Base-by-base conservation (phyloP, 768 basidiomycete species). In the Russula compacta region DNA sequence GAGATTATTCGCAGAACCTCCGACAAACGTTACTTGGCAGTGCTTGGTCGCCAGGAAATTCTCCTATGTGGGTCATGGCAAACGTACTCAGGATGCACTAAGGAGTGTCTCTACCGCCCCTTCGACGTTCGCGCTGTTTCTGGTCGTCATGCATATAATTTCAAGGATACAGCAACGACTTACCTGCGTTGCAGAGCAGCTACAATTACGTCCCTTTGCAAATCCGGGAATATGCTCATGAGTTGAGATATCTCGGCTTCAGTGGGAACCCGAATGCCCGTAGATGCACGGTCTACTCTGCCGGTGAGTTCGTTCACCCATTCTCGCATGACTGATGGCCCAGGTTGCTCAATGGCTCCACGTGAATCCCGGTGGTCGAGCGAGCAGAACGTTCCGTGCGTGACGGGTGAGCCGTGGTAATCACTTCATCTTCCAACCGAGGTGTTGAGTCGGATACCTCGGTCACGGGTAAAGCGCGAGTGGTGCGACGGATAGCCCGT, bases 231-330 rank as follows among this genome's bases (percentile, higher is more conserved):
- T 87, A 97, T 93, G 52, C 73, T 78, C 49, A 82, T 81, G 56
- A 95, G 67, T 50, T 89, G 83, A 8, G 76, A 71, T 55, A 95
- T 88, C 72, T 95, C 93, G 32, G 81, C 76, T 39, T 92, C 88
- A 29, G 79, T 79, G 1, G 91, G 88, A 11, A 84, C 83, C 44
- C 89, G 79, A 55, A 89, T 78, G 21, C 84, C 83, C 35, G 81
- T 71, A 50, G 75, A 77, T 19, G 78, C 74, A 48, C 79, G 78
- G 19, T 80, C 81, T 33, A 78, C 71, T 58, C 84, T 73, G 6
- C 89, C 88, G 2, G 88, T 89, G 66, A 92, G 72, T 65, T 89
- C 88, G 60, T 89, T 78, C 32, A 91, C 85, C 88, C 87, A 89
- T 69, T 88, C 86, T 53, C 85, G 79, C 70, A 91, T 77, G 24